Percentiles rank a stretch among this genome's conserved stretches.
These are phyloP conservation scores for Nemania sp. DNA, from an alignment of 2,329 filamentous ascomycete genomes.

Conservation along the genomic window DNA sequence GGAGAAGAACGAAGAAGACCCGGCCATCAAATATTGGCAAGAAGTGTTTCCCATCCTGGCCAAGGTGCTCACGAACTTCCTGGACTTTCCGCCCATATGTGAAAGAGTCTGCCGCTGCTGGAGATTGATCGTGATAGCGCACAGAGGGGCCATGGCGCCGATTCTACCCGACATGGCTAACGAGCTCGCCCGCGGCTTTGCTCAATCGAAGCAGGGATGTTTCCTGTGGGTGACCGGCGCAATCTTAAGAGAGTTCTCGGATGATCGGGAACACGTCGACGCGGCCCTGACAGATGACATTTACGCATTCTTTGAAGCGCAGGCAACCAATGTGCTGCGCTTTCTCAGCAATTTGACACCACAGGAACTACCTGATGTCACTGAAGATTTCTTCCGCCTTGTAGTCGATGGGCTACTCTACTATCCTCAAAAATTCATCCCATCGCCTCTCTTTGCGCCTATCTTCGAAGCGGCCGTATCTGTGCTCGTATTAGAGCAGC, in stretches of 20 bases:
- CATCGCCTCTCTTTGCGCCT: conserved; percentile 75
- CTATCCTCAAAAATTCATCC: conserved; percentile 82
- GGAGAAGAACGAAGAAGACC: conserved; percentile 73
- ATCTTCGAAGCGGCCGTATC: conserved; percentile 88
- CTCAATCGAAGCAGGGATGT: conserved; percentile 84
- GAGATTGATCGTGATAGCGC: conserved; percentile 96
- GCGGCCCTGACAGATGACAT: conserved; percentile 82
- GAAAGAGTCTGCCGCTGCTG: conserved; percentile 94
- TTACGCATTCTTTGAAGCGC: conserved; percentile 92
- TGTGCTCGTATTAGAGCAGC: conserved; percentile 84
- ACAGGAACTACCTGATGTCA: conserved; percentile 76
- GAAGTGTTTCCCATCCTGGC: conserved; percentile 89
- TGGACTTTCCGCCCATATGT: conserved; percentile 82
- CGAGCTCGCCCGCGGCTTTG: conserved; percentile 84
- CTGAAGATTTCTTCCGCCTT: conserved; percentile 95
- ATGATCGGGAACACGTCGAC: conserved; percentile 83
- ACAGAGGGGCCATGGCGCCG: conserved; percentile 85
- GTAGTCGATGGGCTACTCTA: conserved; percentile 90
- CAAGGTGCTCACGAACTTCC: conserved; percentile 85
- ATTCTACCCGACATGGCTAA: conserved; percentile 84
- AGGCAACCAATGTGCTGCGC: conserved; percentile 85
- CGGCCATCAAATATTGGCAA: conserved; percentile 93
- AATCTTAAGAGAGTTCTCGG: conserved; percentile 92
- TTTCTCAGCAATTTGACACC: conserved; percentile 83
- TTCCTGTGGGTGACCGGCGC: conserved; percentile 99